These are phyloP conservation scores for Peronospora farinosa DNA, from an alignment of 352 stramenopile species.

Conservation along the genomic window DNA sequence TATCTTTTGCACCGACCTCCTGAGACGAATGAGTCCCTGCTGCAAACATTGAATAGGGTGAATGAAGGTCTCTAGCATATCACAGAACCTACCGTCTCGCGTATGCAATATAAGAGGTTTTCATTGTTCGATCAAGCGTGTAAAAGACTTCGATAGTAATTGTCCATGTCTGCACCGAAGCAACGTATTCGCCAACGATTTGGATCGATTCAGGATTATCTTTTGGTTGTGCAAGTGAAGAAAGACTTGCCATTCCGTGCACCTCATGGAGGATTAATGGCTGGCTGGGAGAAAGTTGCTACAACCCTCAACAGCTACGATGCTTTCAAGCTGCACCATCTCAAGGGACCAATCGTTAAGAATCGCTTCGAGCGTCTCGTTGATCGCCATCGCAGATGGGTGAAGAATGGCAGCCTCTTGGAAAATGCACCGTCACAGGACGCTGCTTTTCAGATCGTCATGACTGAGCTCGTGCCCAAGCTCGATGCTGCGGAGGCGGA, in stretches of 20 bases:
- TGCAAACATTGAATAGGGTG: constrained; percentile 25
- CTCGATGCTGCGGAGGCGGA: constrained; percentile 26
- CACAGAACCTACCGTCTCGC: neutral
- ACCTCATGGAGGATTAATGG: constrained; percentile 26
- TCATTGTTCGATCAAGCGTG: constrained; percentile 7
- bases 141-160: neutral
- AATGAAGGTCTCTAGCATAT: neutral
- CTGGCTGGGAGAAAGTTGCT: constrained; percentile 30
- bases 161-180: constrained; percentile 7
- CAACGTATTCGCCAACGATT: constrained; percentile 31
- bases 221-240: constrained; percentile 29
- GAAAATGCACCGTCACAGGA: constrained; percentile 20
- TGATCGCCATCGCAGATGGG: constrained; percentile 21
- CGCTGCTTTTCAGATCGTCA: constrained; percentile 22
- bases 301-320: constrained; percentile 28
- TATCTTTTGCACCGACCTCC: constrained; percentile 1
- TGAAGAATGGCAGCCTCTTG: constrained; percentile 22
- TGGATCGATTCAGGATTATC: constrained; percentile 26
- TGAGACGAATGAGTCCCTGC: constrained; percentile 7
- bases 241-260: constrained; percentile 28
- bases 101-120: constrained; percentile 1
- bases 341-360: constrained; percentile 36
- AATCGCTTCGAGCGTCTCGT: constrained; percentile 35
- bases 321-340: constrained; percentile 34
- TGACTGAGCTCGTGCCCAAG: constrained; percentile 26